These are phyloP conservation scores for Gracilaria gracilis DNA, from an alignment of 23 red algal species.

Conservation along the genomic window DNA sequence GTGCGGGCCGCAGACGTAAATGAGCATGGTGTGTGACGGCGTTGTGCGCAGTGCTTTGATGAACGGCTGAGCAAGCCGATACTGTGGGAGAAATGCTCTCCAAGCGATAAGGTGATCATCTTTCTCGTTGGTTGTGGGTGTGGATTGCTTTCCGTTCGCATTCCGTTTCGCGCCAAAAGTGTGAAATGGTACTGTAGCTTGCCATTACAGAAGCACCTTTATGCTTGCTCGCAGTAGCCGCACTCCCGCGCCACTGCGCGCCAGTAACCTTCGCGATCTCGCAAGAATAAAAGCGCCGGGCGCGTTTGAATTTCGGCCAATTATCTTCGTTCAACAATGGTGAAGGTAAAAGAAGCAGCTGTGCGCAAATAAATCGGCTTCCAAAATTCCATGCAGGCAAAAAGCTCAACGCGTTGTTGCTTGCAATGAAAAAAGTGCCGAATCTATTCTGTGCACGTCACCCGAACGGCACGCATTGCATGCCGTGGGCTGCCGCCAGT, in stretches of 20 bases:
- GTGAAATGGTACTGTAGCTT: no score
- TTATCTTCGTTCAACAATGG: neutral
- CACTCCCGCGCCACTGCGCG: no score
- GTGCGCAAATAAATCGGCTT: neutral
- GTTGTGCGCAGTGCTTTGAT: no score
- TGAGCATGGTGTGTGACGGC: neutral
- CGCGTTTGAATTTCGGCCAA: neutral
- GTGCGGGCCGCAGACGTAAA: conserved; percentile 15
- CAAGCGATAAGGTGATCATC: neutral
- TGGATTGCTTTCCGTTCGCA: neutral
- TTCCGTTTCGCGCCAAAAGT: neutral
- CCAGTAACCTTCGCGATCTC: neutral
- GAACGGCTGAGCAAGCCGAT: no score
- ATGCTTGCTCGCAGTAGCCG: no score
- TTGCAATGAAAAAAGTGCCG: neutral
- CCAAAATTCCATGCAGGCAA: neutral
- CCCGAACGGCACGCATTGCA: no score
- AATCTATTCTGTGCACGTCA: conserved; percentile 4
- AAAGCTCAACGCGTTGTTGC: neutral
- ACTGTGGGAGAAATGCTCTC: no score
- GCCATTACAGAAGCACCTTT: no score
- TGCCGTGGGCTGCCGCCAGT: no score
- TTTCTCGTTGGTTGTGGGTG: neutral
- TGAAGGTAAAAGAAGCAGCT: neutral
- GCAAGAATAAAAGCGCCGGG: no score